These are phyloP conservation scores for Abrus pulchellus DNA, from an alignment of 306 rosid species.

Conservation along the genomic window DNA sequence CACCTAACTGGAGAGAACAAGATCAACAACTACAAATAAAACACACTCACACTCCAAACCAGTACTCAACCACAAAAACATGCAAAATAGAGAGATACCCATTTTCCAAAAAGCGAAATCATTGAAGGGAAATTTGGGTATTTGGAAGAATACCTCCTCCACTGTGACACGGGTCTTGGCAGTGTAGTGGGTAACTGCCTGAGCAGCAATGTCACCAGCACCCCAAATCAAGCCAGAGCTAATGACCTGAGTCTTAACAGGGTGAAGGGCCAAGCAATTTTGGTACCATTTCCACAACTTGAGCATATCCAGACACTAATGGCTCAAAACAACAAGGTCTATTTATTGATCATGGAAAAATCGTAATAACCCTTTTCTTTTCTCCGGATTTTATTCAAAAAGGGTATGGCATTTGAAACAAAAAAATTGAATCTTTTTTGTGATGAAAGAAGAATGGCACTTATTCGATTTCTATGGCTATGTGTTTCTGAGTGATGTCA, in stretches of 20 bases:
- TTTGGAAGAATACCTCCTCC: background rate
- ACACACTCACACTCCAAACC: slow-evolving; percentile 13
- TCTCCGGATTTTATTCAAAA: slow-evolving; percentile 15
- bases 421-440: background rate
- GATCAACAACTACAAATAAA: too few species aligned
- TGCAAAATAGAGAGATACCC: slow-evolving; percentile 19
- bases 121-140: background rate
- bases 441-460: slow-evolving; percentile 18
- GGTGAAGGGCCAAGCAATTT: slow-evolving; percentile 63
- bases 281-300: slow-evolving; percentile 70
- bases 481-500: background rate
- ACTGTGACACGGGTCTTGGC: slow-evolving; percentile 17
- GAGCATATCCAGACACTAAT: slow-evolving; percentile 52
- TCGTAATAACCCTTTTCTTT: slow-evolving; percentile 25
- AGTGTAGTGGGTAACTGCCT: slow-evolving; percentile 55
- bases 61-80: slow-evolving; percentile 1
- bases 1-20: background rate
- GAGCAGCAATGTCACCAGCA: slow-evolving; percentile 69
- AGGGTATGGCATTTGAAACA: background rate
- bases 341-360: slow-evolving; percentile 31
- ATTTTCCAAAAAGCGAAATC: slow-evolving; percentile 26
- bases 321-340: background rate
- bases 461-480: background rate
- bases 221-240: slow-evolving; percentile 75
- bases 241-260: slow-evolving; percentile 69